phyloP scores from a whole-genome alignment of 2,329 filamentous ascomycete species.

The Ceratocystis destructans region DNA sequence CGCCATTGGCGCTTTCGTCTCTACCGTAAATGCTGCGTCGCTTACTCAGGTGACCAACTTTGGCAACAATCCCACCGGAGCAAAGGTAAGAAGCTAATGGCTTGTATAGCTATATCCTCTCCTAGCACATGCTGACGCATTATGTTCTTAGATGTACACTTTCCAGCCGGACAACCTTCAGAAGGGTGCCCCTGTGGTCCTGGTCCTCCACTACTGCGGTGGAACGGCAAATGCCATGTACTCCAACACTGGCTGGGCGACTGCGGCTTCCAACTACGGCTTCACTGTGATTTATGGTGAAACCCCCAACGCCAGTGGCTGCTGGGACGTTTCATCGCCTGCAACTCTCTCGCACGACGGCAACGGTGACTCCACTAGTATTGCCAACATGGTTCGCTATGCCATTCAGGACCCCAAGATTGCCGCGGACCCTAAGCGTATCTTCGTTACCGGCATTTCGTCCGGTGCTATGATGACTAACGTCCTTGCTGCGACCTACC shows the following conservation, averaged over 20 bases:
- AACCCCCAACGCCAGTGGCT: conserved; percentile 37
- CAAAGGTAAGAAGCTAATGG: conserved; percentile 9
- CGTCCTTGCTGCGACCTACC: conserved; percentile 38
- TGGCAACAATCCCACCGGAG: conserved; percentile 25
- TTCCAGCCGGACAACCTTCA: conserved; percentile 28
- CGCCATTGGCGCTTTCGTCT: conserved; percentile 1
- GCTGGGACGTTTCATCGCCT: conserved; percentile 45
- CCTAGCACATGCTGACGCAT: not conserved
- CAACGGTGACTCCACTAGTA: conserved; percentile 41
- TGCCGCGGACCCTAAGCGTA: conserved; percentile 31
- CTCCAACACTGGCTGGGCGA: conserved; percentile 35
- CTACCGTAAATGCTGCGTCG: conserved; percentile 21
- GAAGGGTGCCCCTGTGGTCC: conserved; percentile 33
- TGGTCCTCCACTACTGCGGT: conserved; percentile 42
- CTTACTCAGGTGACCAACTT: conserved; percentile 31
- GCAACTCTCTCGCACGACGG: conserved; percentile 40
- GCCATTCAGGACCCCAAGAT: conserved; percentile 38
- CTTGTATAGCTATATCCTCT: not conserved
- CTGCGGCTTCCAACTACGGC: conserved; percentile 30
- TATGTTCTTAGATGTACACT: conserved; percentile 21
- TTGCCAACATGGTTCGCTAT: conserved; percentile 47
- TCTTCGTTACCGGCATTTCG: conserved; percentile 40
- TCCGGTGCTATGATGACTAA: conserved; percentile 39
- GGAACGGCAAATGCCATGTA: conserved; percentile 38
- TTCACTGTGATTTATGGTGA: conserved; percentile 42